Conservation (phyloP, 129 eudicot species). For the Escallonia herrerae region DNA sequence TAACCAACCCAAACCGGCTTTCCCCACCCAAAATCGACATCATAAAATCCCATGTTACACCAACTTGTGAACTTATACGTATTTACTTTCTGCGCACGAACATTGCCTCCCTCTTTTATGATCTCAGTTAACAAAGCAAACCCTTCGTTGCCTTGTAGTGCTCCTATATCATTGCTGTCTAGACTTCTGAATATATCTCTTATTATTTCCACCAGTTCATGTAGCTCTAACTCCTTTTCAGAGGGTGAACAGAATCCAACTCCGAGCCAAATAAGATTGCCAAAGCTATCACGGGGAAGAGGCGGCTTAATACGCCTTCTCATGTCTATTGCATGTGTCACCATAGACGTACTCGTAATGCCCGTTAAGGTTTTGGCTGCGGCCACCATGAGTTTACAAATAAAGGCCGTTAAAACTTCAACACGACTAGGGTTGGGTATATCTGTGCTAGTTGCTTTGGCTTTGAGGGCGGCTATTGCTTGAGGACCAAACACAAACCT, state of each 20-base stretch:
- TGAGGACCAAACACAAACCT: conserved; percentile 13
- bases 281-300: not conserved
- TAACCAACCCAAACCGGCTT: conserved; percentile 15
- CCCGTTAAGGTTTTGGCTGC: conserved; percentile 14
- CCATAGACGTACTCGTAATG: conserved; percentile 2
- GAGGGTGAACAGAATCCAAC: conserved; percentile 17
- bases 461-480: conserved; percentile 9
- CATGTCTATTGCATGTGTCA: conserved; percentile 21
- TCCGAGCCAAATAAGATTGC: conserved; percentile 20
- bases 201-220: conserved; percentile 9
- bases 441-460: conserved; percentile 5
- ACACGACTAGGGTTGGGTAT: conserved; percentile 19
- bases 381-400: conserved; percentile 19
- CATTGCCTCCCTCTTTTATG: too few species aligned
- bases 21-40: conserved; percentile 22
- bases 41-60: conserved; percentile 19
- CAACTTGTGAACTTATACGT: conserved; percentile 9
- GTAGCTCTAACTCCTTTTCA: not conserved
- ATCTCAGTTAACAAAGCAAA: too few species aligned
- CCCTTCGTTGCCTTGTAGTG: not conserved
- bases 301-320: conserved; percentile 13
- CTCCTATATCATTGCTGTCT: not conserved
- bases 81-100: too few species aligned
- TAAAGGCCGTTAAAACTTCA: conserved; percentile 18
- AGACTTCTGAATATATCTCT: not conserved